phyloP scores from a whole-genome alignment of 257 asterid species.

The Ilex aquifolium region DNA sequence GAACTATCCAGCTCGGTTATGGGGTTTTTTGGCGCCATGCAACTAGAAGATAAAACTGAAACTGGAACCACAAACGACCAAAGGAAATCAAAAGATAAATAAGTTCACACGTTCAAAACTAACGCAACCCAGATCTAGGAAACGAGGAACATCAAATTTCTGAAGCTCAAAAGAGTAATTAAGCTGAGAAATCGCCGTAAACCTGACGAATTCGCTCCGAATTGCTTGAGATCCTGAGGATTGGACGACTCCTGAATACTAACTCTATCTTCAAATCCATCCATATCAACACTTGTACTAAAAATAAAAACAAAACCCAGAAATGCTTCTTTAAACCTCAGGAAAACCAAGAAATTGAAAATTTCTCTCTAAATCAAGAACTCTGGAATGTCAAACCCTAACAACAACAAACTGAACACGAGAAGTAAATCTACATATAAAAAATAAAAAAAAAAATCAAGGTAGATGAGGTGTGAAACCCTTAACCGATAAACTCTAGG shows the following conservation, averaged over 20 bases:
- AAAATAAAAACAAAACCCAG: background rate
- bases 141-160: background rate
- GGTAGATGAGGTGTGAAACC: no score
- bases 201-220: constrained; percentile 71
- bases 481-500: no score
- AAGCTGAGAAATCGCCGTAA: constrained; percentile 2
- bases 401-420: no score
- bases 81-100: constrained; percentile 7
- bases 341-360: no score
- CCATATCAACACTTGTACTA: constrained; percentile 44
- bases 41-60: no score
- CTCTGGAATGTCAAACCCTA: no score
- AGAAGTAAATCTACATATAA: no score
- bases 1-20: no score
- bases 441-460: no score
- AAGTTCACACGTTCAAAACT: background rate
- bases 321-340: no score
- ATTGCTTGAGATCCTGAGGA: constrained; percentile 44
- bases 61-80: background rate
- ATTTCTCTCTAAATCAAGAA: no score
- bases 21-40: no score
- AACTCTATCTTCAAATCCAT: constrained; percentile 54
- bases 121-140: constrained; percentile 18
- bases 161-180: constrained; percentile 11
- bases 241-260: constrained; percentile 30